Conservation (phyloP, 805 yeast genomes). For the Yamadazyma endophytica region DNA sequence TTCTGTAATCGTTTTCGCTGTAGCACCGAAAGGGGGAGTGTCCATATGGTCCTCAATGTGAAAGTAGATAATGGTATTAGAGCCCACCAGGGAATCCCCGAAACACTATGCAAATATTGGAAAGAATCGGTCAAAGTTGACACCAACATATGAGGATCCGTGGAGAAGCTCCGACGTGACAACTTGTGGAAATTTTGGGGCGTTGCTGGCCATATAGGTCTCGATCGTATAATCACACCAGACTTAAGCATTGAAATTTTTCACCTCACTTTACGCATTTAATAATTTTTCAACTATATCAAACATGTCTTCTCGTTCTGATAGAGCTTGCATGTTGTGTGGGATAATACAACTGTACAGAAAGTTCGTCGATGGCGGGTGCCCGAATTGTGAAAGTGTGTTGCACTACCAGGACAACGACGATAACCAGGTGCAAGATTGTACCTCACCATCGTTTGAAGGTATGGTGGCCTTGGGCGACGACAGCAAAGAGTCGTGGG, state of each 20-base stretch:
- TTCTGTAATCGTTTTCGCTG: slow-evolving; percentile 67
- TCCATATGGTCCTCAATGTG: slow-evolving; percentile 57
- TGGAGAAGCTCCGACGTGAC: slow-evolving; percentile 12
- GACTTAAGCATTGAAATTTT: not conserved
- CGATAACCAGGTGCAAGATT: slow-evolving; percentile 79
- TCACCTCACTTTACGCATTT: not conserved
- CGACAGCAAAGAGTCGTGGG: slow-evolving; percentile 82
- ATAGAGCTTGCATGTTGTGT: slow-evolving; percentile 96
- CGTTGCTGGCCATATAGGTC: too few species aligned
- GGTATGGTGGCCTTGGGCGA: slow-evolving; percentile 90
- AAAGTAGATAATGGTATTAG: slow-evolving; percentile 73
- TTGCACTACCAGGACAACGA: slow-evolving; percentile 74
- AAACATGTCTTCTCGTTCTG: slow-evolving; percentile 56
- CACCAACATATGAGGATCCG: slow-evolving; percentile 30
- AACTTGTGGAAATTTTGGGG: not conserved
- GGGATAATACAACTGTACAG: slow-evolving; percentile 82
- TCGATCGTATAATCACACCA: not conserved
- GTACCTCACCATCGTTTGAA: slow-evolving; percentile 95
- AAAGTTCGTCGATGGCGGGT: slow-evolving; percentile 75
- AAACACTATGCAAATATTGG: slow-evolving; percentile 45
- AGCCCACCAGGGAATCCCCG: slow-evolving; percentile 79
- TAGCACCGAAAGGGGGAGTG: slow-evolving; percentile 72
- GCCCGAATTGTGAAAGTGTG: slow-evolving; percentile 94
- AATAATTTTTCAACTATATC: slow-evolving; percentile 2
- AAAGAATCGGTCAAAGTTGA: slow-evolving; percentile 33